Conservation (phyloP, 2,329 filamentous ascomycete species). For the Penicillium brasilianum region DNA sequence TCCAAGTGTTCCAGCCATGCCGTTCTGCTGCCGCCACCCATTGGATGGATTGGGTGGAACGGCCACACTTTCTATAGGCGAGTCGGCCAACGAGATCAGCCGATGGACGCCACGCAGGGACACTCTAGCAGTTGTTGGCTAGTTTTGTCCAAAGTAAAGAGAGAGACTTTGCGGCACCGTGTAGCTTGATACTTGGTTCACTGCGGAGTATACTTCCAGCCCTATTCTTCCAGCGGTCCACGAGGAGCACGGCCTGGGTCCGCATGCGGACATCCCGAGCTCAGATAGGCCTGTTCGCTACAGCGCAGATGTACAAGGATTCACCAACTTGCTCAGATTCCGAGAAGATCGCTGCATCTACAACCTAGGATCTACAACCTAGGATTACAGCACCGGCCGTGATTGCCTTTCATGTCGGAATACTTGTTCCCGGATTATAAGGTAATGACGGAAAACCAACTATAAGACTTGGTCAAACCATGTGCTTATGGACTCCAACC, state of each 20-base stretch:
- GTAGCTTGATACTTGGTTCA: not conserved
- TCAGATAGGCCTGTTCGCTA: not conserved
- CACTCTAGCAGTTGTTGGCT: not conserved
- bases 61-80: not conserved
- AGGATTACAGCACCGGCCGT: not conserved
- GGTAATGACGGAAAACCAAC: not conserved
- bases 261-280: not conserved
- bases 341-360: not conserved
- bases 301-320: not conserved
- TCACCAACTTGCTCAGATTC: not conserved
- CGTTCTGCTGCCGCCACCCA: conserved; percentile 14
- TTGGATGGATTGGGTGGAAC: conserved; percentile 14
- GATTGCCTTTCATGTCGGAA: too few species aligned
- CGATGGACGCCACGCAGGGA: conserved; percentile 2
- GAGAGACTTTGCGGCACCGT: not conserved
- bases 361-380: not conserved
- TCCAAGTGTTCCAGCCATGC: conserved; percentile 19
- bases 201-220: not conserved
- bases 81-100: not conserved
- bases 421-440: too few species aligned
- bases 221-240: not conserved
- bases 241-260: not conserved
- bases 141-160: not conserved
- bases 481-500: not conserved
- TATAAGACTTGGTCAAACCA: not conserved